These are phyloP conservation scores for Rasamsonia emersonii DNA, from an alignment of 2,329 filamentous ascomycete species.

Conservation along the genomic window DNA sequence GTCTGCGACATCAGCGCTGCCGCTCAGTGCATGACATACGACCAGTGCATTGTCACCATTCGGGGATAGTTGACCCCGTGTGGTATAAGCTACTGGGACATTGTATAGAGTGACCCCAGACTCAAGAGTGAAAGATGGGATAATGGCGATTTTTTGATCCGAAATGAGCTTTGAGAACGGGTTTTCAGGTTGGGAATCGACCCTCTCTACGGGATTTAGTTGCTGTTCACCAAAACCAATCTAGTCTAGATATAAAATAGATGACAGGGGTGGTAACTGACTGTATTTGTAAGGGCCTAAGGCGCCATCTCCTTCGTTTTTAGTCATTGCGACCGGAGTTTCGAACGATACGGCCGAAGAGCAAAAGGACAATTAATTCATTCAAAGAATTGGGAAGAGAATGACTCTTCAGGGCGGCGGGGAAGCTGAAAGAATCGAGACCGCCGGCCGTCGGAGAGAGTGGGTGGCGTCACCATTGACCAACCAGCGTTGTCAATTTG, in stretches of 20 bases:
- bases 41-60: slow-evolving; percentile 55
- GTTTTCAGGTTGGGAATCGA: slow-evolving; percentile 70
- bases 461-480: no score
- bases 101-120: slow-evolving; percentile 78
- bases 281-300: slow-evolving; percentile 6
- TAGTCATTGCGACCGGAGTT: not conserved
- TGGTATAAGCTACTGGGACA: slow-evolving; percentile 59
- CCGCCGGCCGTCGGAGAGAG: no score
- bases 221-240: slow-evolving; percentile 23
- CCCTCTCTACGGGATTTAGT: slow-evolving; percentile 50
- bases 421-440: no score
- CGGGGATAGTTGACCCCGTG: slow-evolving; percentile 49
- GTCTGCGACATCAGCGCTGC: slow-evolving; percentile 47
- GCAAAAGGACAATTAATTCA: no score
- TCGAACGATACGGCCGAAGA: no score
- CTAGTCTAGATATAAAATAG: no score
- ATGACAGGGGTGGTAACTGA: slow-evolving; percentile 5
- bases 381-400: no score
- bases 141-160: slow-evolving; percentile 75
- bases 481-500: no score
- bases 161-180: slow-evolving; percentile 80
- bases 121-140: slow-evolving; percentile 87
- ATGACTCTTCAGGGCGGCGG: no score
- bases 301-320: not conserved
- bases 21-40: slow-evolving; percentile 48